These are phyloP conservation scores for Panicum miliaceum DNA, from an alignment of 176 grass and related monocot genomes.

Conservation along the genomic window DNA sequence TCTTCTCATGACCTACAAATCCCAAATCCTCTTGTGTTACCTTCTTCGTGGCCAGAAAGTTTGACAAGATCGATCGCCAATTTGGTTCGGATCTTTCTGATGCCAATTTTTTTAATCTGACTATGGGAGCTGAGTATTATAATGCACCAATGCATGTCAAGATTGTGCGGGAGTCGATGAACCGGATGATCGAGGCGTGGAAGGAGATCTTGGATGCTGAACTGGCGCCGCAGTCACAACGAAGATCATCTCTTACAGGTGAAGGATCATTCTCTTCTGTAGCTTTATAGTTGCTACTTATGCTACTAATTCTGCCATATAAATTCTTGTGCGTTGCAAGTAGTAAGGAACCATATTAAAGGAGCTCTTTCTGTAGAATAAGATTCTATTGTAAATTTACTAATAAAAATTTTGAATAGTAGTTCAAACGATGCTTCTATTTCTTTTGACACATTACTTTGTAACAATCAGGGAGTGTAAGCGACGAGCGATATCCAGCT, in stretches of 20 bases:
- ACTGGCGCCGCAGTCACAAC: slow-evolving; percentile 43
- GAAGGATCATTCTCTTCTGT: slow-evolving; percentile 40
- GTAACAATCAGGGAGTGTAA: slow-evolving; percentile 62
- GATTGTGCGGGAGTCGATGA: slow-evolving; percentile 93
- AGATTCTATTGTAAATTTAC: slow-evolving; percentile 33
- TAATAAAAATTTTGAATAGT: background rate
- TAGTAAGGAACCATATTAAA: slow-evolving; percentile 25
- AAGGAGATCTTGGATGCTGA: slow-evolving; percentile 76
- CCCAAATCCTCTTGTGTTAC: slow-evolving; percentile 73
- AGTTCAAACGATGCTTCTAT: slow-evolving; percentile 12
- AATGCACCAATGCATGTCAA: slow-evolving; percentile 81
- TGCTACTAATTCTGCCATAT: background rate
- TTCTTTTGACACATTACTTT: slow-evolving; percentile 18
- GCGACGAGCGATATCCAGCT: slow-evolving; percentile 50
- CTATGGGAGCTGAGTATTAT: background rate
- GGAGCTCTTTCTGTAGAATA: background rate
- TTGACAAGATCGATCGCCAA: slow-evolving; percentile 70
- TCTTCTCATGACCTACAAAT: slow-evolving; percentile 71
- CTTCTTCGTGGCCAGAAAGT: slow-evolving; percentile 80
- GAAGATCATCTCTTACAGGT: slow-evolving; percentile 71
- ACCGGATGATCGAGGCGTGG: slow-evolving; percentile 87
- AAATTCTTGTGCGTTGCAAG: slow-evolving; percentile 11
- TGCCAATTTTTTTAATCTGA: slow-evolving; percentile 31
- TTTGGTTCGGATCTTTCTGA: slow-evolving; percentile 8
- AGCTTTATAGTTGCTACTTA: slow-evolving; percentile 17